Evolutionary conservation across 2,329 filamentous ascomycete genomes (phyloP).

Genomic region (Bipolaris cookei): DNA sequence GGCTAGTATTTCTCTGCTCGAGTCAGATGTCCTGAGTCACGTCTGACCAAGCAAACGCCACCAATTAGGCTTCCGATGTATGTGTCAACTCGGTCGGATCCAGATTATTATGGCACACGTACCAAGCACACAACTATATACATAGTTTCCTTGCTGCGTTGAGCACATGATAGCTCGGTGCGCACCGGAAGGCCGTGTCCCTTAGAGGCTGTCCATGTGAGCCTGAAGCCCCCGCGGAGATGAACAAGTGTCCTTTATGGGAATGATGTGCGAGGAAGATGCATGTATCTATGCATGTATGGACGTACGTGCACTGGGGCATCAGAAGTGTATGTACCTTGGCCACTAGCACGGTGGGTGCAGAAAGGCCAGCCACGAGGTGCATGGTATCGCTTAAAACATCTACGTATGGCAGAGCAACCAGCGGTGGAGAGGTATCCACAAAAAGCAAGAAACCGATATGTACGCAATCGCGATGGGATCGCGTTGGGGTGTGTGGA

Average conservation of each 20-base stretch:
- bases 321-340: neutral
- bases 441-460: neutral
- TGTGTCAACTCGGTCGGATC: no score
- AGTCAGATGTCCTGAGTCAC: neutral
- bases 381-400: neutral
- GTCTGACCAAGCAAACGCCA: neutral
- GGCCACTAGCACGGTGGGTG: neutral
- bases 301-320: neutral
- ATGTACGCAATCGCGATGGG: slow-evolving; percentile 2
- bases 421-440: neutral
- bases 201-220: neutral
- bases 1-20: neutral
- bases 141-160: neutral
- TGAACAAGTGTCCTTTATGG: neutral
- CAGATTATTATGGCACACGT: no score
- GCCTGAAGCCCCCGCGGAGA: neutral
- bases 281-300: neutral
- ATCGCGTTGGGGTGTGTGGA: neutral
- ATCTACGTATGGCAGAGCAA: neutral
- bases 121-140: no score
- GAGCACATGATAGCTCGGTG: neutral
- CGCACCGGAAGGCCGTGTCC: neutral
- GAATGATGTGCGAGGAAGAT: neutral
- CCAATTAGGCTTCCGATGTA: neutral
- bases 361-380: neutral